These are phyloP conservation scores for Pneumocystis canis DNA, from an alignment of 1,139 yeast species.

Conservation along the genomic window DNA sequence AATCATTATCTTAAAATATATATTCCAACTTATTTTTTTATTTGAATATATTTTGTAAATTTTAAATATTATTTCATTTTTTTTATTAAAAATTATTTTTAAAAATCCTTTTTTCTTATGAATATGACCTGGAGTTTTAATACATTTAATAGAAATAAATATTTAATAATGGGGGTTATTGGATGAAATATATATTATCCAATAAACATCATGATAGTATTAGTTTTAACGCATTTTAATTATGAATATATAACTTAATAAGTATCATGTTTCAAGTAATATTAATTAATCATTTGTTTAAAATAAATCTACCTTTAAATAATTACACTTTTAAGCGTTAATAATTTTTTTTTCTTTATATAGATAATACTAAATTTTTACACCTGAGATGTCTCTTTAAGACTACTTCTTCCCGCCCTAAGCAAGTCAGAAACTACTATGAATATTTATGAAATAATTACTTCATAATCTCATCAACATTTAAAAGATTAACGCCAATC, in stretches of 20 bases:
- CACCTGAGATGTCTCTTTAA: neutral
- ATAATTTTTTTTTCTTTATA: neutral
- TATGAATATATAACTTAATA: neutral
- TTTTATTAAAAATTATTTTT: too few species aligned
- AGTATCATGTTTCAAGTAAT: neutral
- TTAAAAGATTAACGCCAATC: conserved; percentile 76
- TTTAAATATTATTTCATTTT: too few species aligned
- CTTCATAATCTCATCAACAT: conserved; percentile 77
- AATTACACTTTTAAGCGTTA: neutral
- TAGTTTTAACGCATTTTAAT: neutral
- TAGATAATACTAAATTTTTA: neutral
- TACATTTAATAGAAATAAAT: too few species aligned
- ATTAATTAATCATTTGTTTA: too few species aligned
- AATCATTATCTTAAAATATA: too few species aligned
- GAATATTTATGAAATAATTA: neutral
- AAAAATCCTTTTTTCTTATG: too few species aligned
- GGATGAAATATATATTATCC: neutral
- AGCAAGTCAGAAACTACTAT: neutral
- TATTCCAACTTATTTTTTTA: too few species aligned
- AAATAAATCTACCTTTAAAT: neutral
- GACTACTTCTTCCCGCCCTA: conserved; percentile 2
- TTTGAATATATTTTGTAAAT: too few species aligned
- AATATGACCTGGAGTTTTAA: too few species aligned
- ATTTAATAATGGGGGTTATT: neutral
- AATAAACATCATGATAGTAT: neutral